phyloP scores from a whole-genome alignment of 2,329 filamentous ascomycete genomes.

The Sclerotiophoma versabilis region DNA sequence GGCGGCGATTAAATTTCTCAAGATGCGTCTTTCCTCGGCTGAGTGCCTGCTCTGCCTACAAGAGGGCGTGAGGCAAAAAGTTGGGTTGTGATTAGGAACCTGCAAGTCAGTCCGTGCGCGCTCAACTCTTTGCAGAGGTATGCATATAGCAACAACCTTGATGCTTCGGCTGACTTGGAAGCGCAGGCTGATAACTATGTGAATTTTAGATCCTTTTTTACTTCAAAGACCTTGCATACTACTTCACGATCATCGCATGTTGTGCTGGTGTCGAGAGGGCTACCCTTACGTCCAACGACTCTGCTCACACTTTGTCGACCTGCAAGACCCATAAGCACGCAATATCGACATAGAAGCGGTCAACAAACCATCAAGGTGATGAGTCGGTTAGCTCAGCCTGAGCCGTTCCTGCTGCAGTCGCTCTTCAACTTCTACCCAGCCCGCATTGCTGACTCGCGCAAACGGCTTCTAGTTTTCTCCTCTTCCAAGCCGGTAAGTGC shows the following conservation, averaged over 20 bases:
- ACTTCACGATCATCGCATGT: neutral
- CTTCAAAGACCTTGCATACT: too few species aligned
- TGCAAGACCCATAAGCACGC: neutral
- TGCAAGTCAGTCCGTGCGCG: slow-evolving; percentile 2
- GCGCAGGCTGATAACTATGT: neutral
- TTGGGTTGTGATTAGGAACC: neutral
- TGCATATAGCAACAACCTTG: neutral
- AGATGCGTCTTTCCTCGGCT: neutral
- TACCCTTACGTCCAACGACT: slow-evolving; percentile 14
- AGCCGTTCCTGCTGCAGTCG: slow-evolving; percentile 17
- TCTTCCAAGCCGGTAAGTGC: slow-evolving; percentile 22
- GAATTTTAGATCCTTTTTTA: neutral
- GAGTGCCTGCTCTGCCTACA: too few species aligned
- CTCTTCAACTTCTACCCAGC: slow-evolving; percentile 29
- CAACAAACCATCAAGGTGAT: neutral
- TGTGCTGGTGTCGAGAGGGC: slow-evolving; percentile 8
- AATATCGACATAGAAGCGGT: neutral
- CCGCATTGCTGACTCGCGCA: slow-evolving; percentile 24
- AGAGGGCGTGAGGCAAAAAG: neutral
- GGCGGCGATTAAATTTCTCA: neutral
- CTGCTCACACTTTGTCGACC: slow-evolving; percentile 10
- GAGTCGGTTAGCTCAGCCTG: neutral
- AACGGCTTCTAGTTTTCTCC: slow-evolving; percentile 31
- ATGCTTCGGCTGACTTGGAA: neutral
- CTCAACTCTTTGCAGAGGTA: neutral